Conservation (phyloP, 176 grass and related monocot genomes). For the Areca catechu region DNA sequence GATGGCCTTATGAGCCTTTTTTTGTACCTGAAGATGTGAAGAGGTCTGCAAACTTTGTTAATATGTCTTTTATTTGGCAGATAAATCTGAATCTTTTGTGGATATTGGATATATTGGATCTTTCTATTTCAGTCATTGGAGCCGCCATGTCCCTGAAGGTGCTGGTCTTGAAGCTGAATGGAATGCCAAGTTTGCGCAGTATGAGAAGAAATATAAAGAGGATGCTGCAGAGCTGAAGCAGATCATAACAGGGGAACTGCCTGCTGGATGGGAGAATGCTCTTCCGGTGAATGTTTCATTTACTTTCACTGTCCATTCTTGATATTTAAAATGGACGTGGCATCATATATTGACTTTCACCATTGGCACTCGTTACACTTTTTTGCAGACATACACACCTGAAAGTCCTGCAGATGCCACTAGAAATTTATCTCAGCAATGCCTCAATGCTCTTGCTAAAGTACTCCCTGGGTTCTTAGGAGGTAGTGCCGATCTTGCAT, state of each 20-base stretch:
- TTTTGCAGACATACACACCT: slow-evolving; percentile 4
- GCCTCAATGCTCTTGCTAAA: slow-evolving; percentile 48
- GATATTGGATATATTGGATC: no score
- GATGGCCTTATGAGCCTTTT: slow-evolving; percentile 92
- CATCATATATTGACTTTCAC: no score
- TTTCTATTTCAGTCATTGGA: slow-evolving; percentile 29
- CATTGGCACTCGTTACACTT: no score
- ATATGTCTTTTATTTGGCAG: slow-evolving; percentile 2
- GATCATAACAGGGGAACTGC: slow-evolving; percentile 37
- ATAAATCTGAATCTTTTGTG: slow-evolving; percentile 14
- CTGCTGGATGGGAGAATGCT: slow-evolving; percentile 27
- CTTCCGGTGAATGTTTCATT: slow-evolving; percentile 26
- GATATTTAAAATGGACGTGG: background rate
- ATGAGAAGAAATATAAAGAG: slow-evolving; percentile 43
- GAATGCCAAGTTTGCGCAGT: slow-evolving; percentile 37
- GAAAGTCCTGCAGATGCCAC: slow-evolving; percentile 24
- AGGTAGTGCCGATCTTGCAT: slow-evolving; percentile 50
- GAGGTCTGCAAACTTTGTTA: slow-evolving; percentile 44
- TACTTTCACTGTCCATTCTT: background rate
- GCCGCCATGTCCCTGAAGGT: slow-evolving; percentile 31
- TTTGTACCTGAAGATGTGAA: slow-evolving; percentile 92
- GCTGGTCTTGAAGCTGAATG: slow-evolving; percentile 48
- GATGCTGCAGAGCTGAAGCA: slow-evolving; percentile 31
- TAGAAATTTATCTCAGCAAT: slow-evolving; percentile 44
- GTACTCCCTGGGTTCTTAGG: slow-evolving; percentile 53